phyloP scores from a whole-genome alignment of 371 early-diverging fungal genomes.

The Syncephalastrum sp. region DNA sequence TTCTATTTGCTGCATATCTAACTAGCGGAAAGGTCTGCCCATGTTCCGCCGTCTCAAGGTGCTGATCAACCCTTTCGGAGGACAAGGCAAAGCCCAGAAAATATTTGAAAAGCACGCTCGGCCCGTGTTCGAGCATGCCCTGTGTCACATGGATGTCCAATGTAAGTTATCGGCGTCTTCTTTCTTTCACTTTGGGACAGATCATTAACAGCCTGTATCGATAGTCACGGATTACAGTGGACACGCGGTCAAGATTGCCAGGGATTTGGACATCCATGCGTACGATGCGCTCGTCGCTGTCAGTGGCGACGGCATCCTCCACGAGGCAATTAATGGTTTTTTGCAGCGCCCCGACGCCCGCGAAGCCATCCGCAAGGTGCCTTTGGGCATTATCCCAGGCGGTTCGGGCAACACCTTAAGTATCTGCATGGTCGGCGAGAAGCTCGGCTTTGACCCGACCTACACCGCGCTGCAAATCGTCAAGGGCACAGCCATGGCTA shows the following conservation, averaged over 20 bases:
- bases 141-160: slow-evolving; percentile 54
- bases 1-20: no score
- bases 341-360: slow-evolving; percentile 66
- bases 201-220: not conserved
- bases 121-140: slow-evolving; percentile 69
- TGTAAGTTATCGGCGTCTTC: slow-evolving; percentile 29
- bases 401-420: slow-evolving; percentile 63
- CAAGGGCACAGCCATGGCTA: slow-evolving; percentile 52
- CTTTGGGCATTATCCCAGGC: slow-evolving; percentile 67
- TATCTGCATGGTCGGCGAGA: slow-evolving; percentile 54
- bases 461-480: slow-evolving; percentile 55
- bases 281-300: slow-evolving; percentile 67
- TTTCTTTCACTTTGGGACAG: no score
- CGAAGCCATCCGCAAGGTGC: slow-evolving; percentile 49
- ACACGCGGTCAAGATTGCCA: slow-evolving; percentile 70
- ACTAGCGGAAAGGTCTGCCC: no score
- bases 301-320: slow-evolving; percentile 81
- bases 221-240: slow-evolving; percentile 61
- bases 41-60: slow-evolving; percentile 39
- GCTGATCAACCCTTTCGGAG: slow-evolving; percentile 77
- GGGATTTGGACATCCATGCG: slow-evolving; percentile 46
- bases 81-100: slow-evolving; percentile 62
- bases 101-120: slow-evolving; percentile 58
- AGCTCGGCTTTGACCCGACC: slow-evolving; percentile 44
- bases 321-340: slow-evolving; percentile 79